phyloP scores from a whole-genome alignment of 2,329 filamentous ascomycete genomes.

The Fusarium sp. region DNA sequence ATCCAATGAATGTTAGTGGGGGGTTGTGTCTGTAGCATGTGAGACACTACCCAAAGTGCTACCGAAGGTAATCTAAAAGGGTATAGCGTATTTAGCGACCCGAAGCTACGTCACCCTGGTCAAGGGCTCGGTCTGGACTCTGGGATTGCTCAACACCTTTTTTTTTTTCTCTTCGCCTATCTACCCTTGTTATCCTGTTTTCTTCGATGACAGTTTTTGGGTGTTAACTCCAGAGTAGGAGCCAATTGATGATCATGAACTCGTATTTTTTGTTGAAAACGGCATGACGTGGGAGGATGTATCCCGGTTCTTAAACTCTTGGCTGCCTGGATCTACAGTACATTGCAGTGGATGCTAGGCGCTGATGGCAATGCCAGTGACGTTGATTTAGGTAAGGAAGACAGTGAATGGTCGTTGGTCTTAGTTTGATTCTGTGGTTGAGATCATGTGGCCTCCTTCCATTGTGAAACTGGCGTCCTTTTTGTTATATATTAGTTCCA shows the following conservation, averaged over 20 bases:
- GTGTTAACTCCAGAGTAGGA: neutral
- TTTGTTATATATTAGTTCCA: neutral
- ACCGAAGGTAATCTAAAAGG: constrained; percentile 33
- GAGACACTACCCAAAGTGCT: constrained; percentile 44
- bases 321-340: neutral
- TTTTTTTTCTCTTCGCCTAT: neutral
- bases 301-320: constrained; percentile 4
- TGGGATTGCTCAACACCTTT: constrained; percentile 10
- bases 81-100: constrained; percentile 35
- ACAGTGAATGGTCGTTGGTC: neutral
- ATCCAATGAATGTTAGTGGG: neutral
- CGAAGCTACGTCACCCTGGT: constrained; percentile 43
- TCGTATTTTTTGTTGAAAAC: neutral
- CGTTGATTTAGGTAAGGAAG: constrained; percentile 18
- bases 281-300: constrained; percentile 13
- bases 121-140: constrained; percentile 26
- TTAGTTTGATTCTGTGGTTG: neutral
- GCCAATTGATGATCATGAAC: constrained; percentile 8
- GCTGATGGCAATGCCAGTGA: constrained; percentile 25
- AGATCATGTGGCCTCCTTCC: constrained; percentile 37
- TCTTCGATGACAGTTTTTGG: constrained; percentile 33
- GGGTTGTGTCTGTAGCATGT: constrained; percentile 30
- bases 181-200: constrained; percentile 18
- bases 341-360: constrained; percentile 8
- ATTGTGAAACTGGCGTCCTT: constrained; percentile 21